Conservation (phyloP, 2,329 filamentous ascomycete species). For the Xylaria sp. region DNA sequence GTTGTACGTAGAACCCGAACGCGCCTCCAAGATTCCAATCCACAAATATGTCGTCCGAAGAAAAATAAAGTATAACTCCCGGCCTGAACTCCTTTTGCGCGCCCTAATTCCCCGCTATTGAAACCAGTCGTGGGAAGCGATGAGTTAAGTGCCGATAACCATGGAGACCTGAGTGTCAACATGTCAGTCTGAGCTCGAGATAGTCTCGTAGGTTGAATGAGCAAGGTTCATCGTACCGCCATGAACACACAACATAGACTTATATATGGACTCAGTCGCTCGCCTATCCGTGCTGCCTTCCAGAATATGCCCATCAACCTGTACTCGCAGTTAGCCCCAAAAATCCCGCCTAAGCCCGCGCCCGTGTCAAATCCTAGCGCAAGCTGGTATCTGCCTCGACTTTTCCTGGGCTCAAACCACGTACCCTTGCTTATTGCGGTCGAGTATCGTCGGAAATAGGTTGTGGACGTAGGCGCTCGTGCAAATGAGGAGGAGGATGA, state of each 20-base stretch:
- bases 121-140: conserved; percentile 22
- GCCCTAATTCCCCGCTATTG: conserved; percentile 18
- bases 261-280: conserved; percentile 93
- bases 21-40: conserved; percentile 11
- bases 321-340: conserved; percentile 30
- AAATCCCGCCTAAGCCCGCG: conserved; percentile 3
- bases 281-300: conserved; percentile 93
- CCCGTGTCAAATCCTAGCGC: not conserved
- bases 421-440: conserved; percentile 91
- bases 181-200: conserved; percentile 27
- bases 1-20: conserved; percentile 16
- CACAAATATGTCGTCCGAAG: conserved; percentile 19
- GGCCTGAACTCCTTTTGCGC: conserved; percentile 39
- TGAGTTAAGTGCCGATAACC: conserved; percentile 48
- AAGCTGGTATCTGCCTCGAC: not conserved
- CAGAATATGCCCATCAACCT: conserved; percentile 89
- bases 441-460: conserved; percentile 88
- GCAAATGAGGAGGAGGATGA: conserved; percentile 94
- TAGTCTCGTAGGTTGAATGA: not conserved
- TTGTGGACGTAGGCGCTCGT: conserved; percentile 94
- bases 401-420: conserved; percentile 39
- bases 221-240: conserved; percentile 72
- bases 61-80: conserved; percentile 25
- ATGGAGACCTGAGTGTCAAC: conserved; percentile 44
- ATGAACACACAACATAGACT: conserved; percentile 93